Evolutionary conservation across 352 stramenopile species (phyloP).

Genomic region (Phytopythium chamaehyphon): DNA sequence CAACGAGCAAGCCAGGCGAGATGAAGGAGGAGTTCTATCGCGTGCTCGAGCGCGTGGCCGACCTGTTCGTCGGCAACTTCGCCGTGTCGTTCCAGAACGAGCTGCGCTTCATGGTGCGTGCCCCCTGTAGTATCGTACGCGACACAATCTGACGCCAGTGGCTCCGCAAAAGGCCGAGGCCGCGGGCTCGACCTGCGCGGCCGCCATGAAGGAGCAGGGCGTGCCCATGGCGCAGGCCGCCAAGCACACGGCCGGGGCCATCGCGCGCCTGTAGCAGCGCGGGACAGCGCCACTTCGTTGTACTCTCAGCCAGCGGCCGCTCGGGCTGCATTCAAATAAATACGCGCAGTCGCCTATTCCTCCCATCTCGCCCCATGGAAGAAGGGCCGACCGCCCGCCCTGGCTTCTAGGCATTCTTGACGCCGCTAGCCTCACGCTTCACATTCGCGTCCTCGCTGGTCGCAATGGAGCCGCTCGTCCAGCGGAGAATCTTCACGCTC

Average conservation of each 20-base stretch:
- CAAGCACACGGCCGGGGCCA: conserved; percentile 63
- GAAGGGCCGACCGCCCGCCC: neutral
- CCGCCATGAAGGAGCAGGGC: conserved; percentile 57
- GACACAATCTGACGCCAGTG: neutral
- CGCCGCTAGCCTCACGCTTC: neutral
- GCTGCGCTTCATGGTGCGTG: conserved; percentile 76
- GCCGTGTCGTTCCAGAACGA: conserved; percentile 83
- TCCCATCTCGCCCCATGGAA: too few relatives aligned
- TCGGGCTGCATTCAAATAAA: conserved; percentile 5
- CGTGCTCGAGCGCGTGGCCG: conserved; percentile 55
- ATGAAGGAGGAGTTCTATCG: conserved; percentile 70
- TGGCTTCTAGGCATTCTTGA: conserved; percentile 5
- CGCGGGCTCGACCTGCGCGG: conserved; percentile 51
- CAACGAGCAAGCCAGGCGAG: conserved; percentile 3
- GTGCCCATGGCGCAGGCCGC: conserved; percentile 71
- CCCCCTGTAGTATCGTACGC: neutral
- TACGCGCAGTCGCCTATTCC: conserved; percentile 1
- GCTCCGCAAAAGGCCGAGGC: conserved; percentile 48
- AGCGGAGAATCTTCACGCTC: conserved; percentile 38
- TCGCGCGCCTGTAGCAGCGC: conserved; percentile 50
- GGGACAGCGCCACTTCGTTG: conserved; percentile 1
- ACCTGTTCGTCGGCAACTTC: conserved; percentile 81
- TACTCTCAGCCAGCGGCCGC: neutral
- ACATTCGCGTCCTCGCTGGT: neutral
- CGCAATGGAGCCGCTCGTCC: conserved; percentile 21